phyloP scores from a whole-genome alignment of 495 filamentous ascomycete species.

The Neurospora tetraspora region DNA sequence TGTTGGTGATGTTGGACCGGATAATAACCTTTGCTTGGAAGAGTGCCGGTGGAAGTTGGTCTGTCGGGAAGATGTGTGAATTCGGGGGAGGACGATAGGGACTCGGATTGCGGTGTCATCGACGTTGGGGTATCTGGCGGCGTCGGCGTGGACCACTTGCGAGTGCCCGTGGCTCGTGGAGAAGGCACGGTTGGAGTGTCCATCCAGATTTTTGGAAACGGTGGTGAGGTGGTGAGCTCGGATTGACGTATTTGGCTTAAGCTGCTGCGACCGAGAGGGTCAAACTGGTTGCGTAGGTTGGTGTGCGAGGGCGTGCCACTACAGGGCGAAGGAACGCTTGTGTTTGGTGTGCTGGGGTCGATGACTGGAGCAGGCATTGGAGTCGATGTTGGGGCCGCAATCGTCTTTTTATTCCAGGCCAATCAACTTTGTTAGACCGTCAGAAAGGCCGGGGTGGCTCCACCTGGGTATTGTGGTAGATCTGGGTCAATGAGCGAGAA shows the following conservation, averaged over 20 bases:
- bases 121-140: background rate
- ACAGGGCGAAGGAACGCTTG: background rate
- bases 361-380: background rate
- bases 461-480: background rate
- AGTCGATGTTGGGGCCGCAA: background rate
- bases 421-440: background rate
- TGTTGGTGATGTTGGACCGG: background rate
- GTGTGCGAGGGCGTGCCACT: background rate
- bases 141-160: background rate
- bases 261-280: background rate
- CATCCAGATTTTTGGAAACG: background rate
- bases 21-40: constrained; percentile 10
- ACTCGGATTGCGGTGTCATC: background rate
- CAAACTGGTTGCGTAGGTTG: background rate
- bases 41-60: background rate
- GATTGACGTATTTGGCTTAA: background rate
- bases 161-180: background rate
- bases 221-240: background rate
- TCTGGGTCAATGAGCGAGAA: background rate
- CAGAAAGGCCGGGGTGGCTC: background rate
- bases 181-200: background rate
- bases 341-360: background rate
- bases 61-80: background rate
- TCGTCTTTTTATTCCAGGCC: background rate
- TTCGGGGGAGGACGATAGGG: background rate